phyloP scores from a whole-genome alignment of 345 rosid genomes.

The Camelina hispida region DNA sequence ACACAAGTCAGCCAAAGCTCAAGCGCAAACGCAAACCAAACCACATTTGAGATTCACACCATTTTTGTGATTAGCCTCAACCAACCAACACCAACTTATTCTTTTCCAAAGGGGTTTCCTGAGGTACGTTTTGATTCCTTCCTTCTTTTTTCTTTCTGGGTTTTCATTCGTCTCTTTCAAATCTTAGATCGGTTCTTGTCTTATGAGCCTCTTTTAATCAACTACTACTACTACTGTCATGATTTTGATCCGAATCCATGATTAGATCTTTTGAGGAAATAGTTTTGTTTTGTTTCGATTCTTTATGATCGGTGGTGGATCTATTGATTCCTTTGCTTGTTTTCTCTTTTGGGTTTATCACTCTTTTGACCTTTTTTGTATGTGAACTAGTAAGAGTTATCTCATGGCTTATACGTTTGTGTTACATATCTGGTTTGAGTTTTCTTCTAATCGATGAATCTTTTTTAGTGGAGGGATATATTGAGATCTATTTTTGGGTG shows the following conservation, averaged over 20 bases:
- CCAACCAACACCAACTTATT: not conserved
- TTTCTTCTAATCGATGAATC: not conserved
- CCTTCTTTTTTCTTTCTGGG: not conserved
- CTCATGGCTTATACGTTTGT: not conserved
- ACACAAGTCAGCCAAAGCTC: no score
- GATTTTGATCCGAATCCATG: constrained; percentile 15
- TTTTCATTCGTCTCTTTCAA: not conserved
- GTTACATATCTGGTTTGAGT: not conserved
- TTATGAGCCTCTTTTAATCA: not conserved
- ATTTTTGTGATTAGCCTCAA: no score
- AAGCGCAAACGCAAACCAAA: no score
- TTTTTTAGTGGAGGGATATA: not conserved
- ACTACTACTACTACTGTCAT: not conserved
- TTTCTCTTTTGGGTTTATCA: not conserved
- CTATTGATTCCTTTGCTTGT: not conserved
- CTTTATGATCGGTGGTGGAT: constrained; percentile 26
- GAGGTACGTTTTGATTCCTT: constrained; percentile 45
- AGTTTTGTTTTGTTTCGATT: not conserved
- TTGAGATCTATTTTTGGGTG: constrained; percentile 6
- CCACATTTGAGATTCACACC: no score
- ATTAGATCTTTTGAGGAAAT: constrained; percentile 16
- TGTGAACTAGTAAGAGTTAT: not conserved
- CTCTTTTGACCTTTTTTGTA: constrained; percentile 13
- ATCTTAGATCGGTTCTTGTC: constrained; percentile 7
- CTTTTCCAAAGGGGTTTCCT: constrained; percentile 49